Percentiles rank a stretch among this genome's conserved stretches.
Conservation (phyloP, 148 eudicot genomes). For the Polygonum maritimum region DNA sequence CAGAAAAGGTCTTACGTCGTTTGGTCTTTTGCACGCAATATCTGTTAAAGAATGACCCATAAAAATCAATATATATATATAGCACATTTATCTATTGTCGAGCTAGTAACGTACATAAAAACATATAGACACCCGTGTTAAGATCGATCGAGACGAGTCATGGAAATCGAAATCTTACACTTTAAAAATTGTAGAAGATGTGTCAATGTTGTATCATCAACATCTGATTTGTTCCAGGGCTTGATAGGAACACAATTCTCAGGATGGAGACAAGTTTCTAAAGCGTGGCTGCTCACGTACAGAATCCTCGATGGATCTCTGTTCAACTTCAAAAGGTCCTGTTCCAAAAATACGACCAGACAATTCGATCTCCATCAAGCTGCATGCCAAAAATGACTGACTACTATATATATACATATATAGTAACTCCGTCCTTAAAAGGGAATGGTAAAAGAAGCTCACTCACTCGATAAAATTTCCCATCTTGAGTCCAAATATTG, state of each 20-base stretch:
- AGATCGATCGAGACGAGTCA: not conserved
- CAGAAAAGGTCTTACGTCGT: not conserved
- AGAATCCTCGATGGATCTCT: not conserved
- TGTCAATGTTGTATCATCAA: not conserved
- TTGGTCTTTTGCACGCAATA: not conserved
- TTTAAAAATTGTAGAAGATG: not conserved
- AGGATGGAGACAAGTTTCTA: not conserved
- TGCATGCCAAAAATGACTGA: not conserved
- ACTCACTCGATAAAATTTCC: not conserved
- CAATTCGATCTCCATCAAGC: not conserved
- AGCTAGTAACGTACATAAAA: no score
- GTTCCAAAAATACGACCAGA: not conserved
- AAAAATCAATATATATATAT: no score
- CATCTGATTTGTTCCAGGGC: not conserved
- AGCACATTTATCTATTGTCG: no score
- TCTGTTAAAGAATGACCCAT: not conserved
- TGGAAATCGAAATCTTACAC: not conserved
- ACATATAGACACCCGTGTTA: not conserved
- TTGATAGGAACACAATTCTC: not conserved
- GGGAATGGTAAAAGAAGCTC: not conserved
- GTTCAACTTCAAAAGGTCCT: not conserved
- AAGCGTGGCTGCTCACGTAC: not conserved
- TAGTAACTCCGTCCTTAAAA: not conserved
- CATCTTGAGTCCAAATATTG: not conserved
- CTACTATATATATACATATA: no score